Conservation (phyloP, 768 basidiomycete genomes). For the Mrakia gelida region DNA sequence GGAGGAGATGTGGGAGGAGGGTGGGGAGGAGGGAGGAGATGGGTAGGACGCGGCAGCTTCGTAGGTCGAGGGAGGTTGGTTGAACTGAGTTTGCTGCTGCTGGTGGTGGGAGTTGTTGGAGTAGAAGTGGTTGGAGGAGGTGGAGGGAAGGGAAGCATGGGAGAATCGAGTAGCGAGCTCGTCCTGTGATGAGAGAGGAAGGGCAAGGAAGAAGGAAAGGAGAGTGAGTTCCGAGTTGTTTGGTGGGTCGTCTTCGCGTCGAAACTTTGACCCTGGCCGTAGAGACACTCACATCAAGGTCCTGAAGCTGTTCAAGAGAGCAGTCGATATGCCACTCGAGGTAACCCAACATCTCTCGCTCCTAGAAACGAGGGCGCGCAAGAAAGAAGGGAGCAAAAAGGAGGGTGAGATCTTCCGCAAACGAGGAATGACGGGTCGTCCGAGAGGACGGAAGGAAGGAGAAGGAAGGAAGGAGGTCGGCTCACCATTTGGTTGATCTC, state of each 20-base stretch:
- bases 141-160: neutral
- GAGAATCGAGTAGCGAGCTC: constrained; percentile 15
- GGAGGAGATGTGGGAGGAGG: neutral
- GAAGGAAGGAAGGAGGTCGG: neutral
- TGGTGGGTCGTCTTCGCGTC: neutral
- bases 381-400: neutral
- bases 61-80: neutral
- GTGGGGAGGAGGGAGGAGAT: constrained; percentile 19
- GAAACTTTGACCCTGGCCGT: neutral
- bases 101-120: neutral
- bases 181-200: neutral
- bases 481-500: constrained; percentile 66
- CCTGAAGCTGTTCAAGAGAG: constrained; percentile 43
- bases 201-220: neutral
- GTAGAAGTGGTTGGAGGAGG: neutral
- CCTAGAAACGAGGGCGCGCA: constrained; percentile 45
- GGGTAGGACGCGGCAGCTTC: constrained; percentile 17
- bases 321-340: constrained; percentile 68
- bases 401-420: constrained; percentile 47
- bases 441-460: neutral
- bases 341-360: constrained; percentile 87
- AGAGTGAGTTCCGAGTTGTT: neutral
- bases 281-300: constrained; percentile 40
- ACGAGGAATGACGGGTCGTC: neutral
- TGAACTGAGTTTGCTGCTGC: neutral